Percentiles rank a stretch among this genome's conserved stretches.
These are phyloP conservation scores for Hippophae tibetana DNA, from an alignment of 306 rosid genomes.

Conservation along the genomic window DNA sequence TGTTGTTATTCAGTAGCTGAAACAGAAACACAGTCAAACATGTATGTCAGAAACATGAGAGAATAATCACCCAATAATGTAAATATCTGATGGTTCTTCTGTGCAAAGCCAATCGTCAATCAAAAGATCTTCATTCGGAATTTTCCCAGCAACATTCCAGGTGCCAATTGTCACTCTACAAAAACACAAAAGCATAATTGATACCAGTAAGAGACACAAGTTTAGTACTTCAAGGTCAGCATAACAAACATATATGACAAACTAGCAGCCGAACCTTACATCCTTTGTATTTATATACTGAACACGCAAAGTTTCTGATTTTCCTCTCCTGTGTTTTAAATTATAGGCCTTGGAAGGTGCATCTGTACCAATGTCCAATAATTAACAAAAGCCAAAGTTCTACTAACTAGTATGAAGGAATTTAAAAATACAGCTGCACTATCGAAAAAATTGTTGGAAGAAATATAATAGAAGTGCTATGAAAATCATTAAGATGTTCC, in stretches of 20 bases:
- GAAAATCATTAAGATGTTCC: no score
- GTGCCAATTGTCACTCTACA: constrained; percentile 75
- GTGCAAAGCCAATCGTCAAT: constrained; percentile 79
- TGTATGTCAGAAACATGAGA: background rate
- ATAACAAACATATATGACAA: constrained; percentile 10
- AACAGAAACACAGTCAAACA: background rate
- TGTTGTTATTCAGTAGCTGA: background rate
- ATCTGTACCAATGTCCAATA: constrained; percentile 33
- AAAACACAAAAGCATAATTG: constrained; percentile 21
- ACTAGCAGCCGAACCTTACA: constrained; percentile 50
- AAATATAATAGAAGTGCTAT: no score
- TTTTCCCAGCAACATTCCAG: constrained; percentile 92
- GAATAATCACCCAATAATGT: constrained; percentile 72
- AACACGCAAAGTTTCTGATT: constrained; percentile 87
- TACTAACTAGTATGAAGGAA: background rate
- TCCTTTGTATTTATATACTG: constrained; percentile 92
- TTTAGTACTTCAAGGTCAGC: constrained; percentile 6
- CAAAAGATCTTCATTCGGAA: constrained; percentile 57
- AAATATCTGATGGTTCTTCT: constrained; percentile 68
- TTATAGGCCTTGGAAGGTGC: constrained; percentile 31
- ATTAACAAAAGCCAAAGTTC: constrained; percentile 14
- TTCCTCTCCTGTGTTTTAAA: constrained; percentile 70
- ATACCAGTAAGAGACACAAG: constrained; percentile 17
- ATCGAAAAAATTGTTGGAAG: no score
- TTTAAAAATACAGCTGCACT: background rate